A percentile compares a stretch with the other conserved stretches of the same genome.
These are phyloP conservation scores for Cymbopogon citratus DNA, from an alignment of 176 grass and related monocot species.

Conservation along the genomic window DNA sequence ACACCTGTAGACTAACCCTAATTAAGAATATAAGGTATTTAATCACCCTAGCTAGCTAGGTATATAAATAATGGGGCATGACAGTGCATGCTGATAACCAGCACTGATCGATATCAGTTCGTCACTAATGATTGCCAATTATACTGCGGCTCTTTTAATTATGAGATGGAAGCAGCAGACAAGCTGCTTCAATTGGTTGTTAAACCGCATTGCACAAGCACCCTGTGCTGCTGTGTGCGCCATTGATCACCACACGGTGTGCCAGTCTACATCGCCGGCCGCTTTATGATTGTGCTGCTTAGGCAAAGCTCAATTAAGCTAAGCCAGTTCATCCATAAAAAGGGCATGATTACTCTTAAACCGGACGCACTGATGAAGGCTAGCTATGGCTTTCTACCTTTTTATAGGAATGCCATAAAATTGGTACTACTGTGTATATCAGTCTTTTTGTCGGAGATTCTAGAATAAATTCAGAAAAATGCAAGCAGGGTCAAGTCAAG, in stretches of 20 bases:
- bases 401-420: neutral
- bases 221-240: neutral
- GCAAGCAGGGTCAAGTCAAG: too few species aligned
- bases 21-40: slow-evolving; percentile 19
- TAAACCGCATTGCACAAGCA: slow-evolving; percentile 19
- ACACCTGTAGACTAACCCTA: slow-evolving; percentile 14
- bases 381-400: neutral
- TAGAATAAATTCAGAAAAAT: too few species aligned
- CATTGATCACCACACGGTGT: slow-evolving; percentile 28
- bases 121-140: slow-evolving; percentile 50
- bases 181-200: slow-evolving; percentile 30
- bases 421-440: neutral
- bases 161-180: slow-evolving; percentile 37
- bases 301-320: slow-evolving; percentile 34
- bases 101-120: slow-evolving; percentile 16
- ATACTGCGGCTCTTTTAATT: slow-evolving; percentile 41
- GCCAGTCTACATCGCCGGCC: slow-evolving; percentile 26
- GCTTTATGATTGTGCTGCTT: slow-evolving; percentile 36
- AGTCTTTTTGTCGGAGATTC: too few species aligned
- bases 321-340: slow-evolving; percentile 29
- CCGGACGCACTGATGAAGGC: neutral
- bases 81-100: slow-evolving; percentile 38
- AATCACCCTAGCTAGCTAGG: slow-evolving; percentile 21
- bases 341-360: slow-evolving; percentile 35
- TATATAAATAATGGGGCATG: slow-evolving; percentile 25